These are phyloP conservation scores for Cercospora sp. DNA, from an alignment of 2,329 filamentous ascomycete species.

Conservation along the genomic window DNA sequence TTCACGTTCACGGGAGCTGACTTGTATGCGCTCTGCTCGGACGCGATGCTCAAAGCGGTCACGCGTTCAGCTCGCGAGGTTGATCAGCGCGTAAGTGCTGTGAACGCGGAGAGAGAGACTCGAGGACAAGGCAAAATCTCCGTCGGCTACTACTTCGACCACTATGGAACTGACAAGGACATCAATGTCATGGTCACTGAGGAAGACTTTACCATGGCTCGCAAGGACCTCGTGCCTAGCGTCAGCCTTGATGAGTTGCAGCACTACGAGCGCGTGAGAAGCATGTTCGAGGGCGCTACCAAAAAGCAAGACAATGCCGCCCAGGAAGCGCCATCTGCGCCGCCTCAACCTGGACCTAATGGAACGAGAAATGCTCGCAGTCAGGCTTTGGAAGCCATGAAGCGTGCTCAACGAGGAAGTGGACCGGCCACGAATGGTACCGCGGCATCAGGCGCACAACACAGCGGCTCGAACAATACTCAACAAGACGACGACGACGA, in stretches of 20 bases:
- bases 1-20: slow-evolving; percentile 98
- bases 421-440: neutral
- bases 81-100: slow-evolving; percentile 73
- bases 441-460: neutral
- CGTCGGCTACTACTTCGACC: slow-evolving; percentile 95
- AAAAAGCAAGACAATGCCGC: slow-evolving; percentile 43
- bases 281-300: slow-evolving; percentile 70
- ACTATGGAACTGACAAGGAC: slow-evolving; percentile 78
- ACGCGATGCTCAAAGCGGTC: slow-evolving; percentile 98
- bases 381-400: slow-evolving; percentile 23
- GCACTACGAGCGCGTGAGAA: slow-evolving; percentile 84
- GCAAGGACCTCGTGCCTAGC: slow-evolving; percentile 84
- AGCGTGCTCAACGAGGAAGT: slow-evolving; percentile 17
- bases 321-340: neutral
- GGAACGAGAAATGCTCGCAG: slow-evolving; percentile 8
- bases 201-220: slow-evolving; percentile 79
- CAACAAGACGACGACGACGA: slow-evolving; percentile 37
- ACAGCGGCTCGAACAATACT: neutral
- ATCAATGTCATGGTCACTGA: slow-evolving; percentile 85
- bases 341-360: neutral
- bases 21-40: slow-evolving; percentile 93
- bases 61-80: slow-evolving; percentile 83
- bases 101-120: slow-evolving; percentile 55
- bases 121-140: slow-evolving; percentile 54
- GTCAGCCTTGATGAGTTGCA: slow-evolving; percentile 88